Evolutionary conservation across 2,329 filamentous ascomycete genomes (phyloP).

Genomic region (Lasiodiplodia citricola): DNA sequence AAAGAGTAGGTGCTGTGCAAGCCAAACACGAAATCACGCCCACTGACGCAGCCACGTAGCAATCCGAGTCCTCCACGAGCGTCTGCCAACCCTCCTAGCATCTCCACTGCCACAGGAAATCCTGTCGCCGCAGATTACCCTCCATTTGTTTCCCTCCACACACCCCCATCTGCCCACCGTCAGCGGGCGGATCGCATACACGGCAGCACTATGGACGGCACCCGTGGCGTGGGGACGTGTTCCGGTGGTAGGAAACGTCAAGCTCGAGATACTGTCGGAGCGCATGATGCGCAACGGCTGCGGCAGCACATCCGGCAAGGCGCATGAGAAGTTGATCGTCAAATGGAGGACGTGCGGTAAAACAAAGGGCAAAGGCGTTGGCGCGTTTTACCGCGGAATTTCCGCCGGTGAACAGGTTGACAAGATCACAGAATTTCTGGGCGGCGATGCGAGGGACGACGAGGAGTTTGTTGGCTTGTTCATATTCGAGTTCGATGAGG

Average conservation of each 20-base stretch:
- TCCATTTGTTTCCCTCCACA: slow-evolving; percentile 72
- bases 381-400: slow-evolving; percentile 50
- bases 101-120: slow-evolving; percentile 67
- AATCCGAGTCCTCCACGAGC: slow-evolving; percentile 65
- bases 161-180: slow-evolving; percentile 92
- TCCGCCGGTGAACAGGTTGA: slow-evolving; percentile 55
- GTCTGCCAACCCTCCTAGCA: slow-evolving; percentile 65
- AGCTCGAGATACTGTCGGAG: slow-evolving; percentile 85
- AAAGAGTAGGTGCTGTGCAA: slow-evolving; percentile 55
- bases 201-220: slow-evolving; percentile 92
- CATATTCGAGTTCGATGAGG: slow-evolving; percentile 90
- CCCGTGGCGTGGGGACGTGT: slow-evolving; percentile 95
- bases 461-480: slow-evolving; percentile 90
- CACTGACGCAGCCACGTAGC: slow-evolving; percentile 47
- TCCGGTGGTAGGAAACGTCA: slow-evolving; percentile 88
- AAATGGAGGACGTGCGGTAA: slow-evolving; percentile 79
- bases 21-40: not conserved
- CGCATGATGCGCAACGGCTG: slow-evolving; percentile 73
- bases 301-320: slow-evolving; percentile 42
- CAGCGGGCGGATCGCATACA: slow-evolving; percentile 86
- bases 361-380: slow-evolving; percentile 51
- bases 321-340: slow-evolving; percentile 83
- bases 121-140: slow-evolving; percentile 65
- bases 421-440: slow-evolving; percentile 61
- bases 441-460: slow-evolving; percentile 52